These are phyloP conservation scores for Colletotrichum chrysophilum DNA, from an alignment of 2,329 filamentous ascomycete species.

Conservation along the genomic window DNA sequence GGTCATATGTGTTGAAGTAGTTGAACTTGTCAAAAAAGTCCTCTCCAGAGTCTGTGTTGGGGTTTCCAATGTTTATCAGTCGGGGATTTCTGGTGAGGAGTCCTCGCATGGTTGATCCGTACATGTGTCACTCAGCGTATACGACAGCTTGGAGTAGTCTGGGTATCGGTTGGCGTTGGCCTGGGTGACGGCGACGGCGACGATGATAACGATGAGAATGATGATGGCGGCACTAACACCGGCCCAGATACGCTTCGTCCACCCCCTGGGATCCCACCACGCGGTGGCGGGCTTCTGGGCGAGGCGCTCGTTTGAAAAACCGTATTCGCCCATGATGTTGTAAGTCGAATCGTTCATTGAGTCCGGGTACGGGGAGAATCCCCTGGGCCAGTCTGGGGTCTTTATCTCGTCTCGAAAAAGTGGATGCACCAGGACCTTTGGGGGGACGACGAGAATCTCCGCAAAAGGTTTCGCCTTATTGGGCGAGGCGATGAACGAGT, in stretches of 20 bases:
- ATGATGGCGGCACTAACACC: constrained; percentile 43
- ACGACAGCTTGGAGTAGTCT: constrained; percentile 51
- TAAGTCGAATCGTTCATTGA: constrained; percentile 6
- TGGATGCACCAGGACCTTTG: constrained; percentile 17
- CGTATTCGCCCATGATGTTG: constrained; percentile 13
- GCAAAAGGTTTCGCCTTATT: constrained; percentile 9
- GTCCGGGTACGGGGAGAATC: constrained; percentile 2
- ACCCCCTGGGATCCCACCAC: constrained; percentile 53
- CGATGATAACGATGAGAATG: constrained; percentile 53
- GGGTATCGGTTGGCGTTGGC: constrained; percentile 50
- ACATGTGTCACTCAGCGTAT: constrained; percentile 56
- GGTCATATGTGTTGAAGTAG: constrained; percentile 57
- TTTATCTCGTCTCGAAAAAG: constrained; percentile 21
- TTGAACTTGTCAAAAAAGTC: constrained; percentile 61
- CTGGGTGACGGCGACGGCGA: constrained; percentile 48
- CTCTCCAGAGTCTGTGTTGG: constrained; percentile 47
- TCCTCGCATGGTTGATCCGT: constrained; percentile 25
- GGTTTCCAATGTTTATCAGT: background rate
- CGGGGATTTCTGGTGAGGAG: background rate
- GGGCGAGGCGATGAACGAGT: background rate
- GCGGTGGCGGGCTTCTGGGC: background rate
- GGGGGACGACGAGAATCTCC: constrained; percentile 17
- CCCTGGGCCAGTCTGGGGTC: constrained; percentile 17
- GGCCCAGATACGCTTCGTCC: constrained; percentile 58
- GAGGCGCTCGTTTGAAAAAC: background rate